Base-by-base conservation (phyloP, 139 green algal genomes). In the Astrephomene gubernaculifera region DNA sequence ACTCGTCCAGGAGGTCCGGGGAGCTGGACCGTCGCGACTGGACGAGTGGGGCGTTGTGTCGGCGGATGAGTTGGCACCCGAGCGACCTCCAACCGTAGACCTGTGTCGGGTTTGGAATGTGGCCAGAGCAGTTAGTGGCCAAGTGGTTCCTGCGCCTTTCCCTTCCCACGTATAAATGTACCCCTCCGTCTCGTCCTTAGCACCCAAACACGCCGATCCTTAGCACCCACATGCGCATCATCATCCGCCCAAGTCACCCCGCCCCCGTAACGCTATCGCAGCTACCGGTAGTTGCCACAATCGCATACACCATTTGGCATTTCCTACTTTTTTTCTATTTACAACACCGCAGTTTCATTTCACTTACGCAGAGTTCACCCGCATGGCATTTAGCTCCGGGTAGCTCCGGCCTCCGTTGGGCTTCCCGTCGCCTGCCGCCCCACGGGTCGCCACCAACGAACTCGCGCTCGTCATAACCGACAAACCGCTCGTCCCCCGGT, bases 331-430 rank as follows among this genome's bases (percentile, higher is more conserved):
- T n/a, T n/a, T n/a, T n/a, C n/a, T n/a, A n/a, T n/a, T n/a, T n/a
- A n/a, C n/a, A n/a, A n/a, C n/a, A n/a, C n/a, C n/a, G n/a, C n/a
- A n/a, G n/a, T n/a, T n/a, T n/a, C 49, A 17, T 17, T 57, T 12
- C 22, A 65, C 57, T 65, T 22, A 65, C 57, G n/a, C 9, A 22
- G 57, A 65, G 6, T 65, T 14, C 57, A 35, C 6, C 19, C 57
- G 70, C 70, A 78, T 80, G 44, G n/a, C 43, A n/a, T 44, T 29
- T 49, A 80, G 72, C 72, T 80, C 72, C 49, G 72, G 72, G 52
- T 80, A 68, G 73, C 73, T 81, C 3, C 57, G 38, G 2, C 38
- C 38, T 36, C 76, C 39, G 12, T 27, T 78, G 43, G 70, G 70
- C 60, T 19, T 39, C 39, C 39, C 76, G 4, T 45, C 60, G 39